These are phyloP conservation scores for Penicillium argentinense DNA, from an alignment of 495 filamentous ascomycete species.

Conservation along the genomic window DNA sequence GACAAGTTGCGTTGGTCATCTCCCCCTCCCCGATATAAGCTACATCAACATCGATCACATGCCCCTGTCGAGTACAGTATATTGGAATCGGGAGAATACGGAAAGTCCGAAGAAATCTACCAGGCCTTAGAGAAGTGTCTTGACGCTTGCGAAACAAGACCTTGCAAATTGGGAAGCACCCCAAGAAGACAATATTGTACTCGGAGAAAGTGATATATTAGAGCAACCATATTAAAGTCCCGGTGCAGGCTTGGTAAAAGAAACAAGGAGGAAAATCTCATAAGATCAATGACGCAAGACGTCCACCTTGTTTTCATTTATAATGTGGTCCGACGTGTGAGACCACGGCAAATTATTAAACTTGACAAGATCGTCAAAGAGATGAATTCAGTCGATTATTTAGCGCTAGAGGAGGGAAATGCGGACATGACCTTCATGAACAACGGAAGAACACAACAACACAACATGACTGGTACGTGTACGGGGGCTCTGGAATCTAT, in stretches of 20 bases:
- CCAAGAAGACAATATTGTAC: slow-evolving; percentile 6
- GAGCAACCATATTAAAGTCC: slow-evolving; percentile 10
- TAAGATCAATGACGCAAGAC: slow-evolving; percentile 8
- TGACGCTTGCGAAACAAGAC: neutral
- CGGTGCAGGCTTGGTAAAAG: slow-evolving; percentile 12
- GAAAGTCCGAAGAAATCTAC: neutral
- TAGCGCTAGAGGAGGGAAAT: neutral
- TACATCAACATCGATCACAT: slow-evolving; percentile 1
- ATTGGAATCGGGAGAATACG: no score
- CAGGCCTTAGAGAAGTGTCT: neutral
- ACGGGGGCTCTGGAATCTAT: no score
- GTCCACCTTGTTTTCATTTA: slow-evolving; percentile 14
- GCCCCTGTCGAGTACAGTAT: slow-evolving; percentile 1
- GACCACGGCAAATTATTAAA: neutral
- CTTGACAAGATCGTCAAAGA: slow-evolving; percentile 9
- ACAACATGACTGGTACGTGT: neutral
- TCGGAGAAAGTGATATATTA: slow-evolving; percentile 4
- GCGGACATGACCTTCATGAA: neutral
- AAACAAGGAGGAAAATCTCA: slow-evolving; percentile 19
- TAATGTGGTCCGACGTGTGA: slow-evolving; percentile 7
- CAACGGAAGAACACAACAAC: neutral
- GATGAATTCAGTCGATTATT: slow-evolving; percentile 1
- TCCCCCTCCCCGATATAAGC: neutral
- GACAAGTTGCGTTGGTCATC: neutral
- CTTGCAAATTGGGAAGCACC: neutral